Base-by-base conservation (phyloP, 257 asterid genomes). In the Coffea eugenioides region DNA sequence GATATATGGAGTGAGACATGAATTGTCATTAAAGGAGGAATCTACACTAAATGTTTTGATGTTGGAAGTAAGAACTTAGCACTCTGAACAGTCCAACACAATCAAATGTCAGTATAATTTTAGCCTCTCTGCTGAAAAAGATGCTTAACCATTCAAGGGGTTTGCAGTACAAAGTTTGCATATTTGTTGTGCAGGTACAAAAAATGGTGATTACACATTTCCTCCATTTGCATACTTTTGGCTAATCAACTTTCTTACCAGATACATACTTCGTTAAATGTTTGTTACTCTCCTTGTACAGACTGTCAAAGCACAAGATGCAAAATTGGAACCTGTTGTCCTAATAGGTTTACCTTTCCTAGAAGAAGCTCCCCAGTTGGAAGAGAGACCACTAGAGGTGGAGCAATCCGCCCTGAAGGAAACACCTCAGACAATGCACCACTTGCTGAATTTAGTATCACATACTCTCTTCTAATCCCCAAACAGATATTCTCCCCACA, bases 401-500 rank as follows among this genome's bases (percentile, higher is more conserved):
- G 94, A 56, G 98, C 98, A 76, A 80, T 89, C 92, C 99, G 91
- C 71, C 99, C 99, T 0, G 97, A 96, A 65, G 99, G 91, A 75
- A 96, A 96, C 73, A 96, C 94, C 87, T 96, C 97, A 39, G 97
- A 82, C 78, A 96, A 74, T 56, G 97, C 92, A 86, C 99, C 98
- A 86, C 87, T 92, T 23, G 91, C 84, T 48, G 97, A 86, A 84
- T 94, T 96, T 86, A 96, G 82, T 76, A 96, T 90, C 77, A 88
- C 83, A 86, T 96, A 96, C 85, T 94, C 99, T 85, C 93, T 94
- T 83, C 85, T 86, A 70, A 91, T 85, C 79, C 97, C 99, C 88
- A 96, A 76, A 83, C 99, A 96, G 78, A 96, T 88, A 84, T 94
- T 96, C 83, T 96, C 99, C 75, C 97, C 97, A 84, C 97, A 94